Conservation (phyloP, 1,139 yeast species). For the Candida glucosophila region DNA sequence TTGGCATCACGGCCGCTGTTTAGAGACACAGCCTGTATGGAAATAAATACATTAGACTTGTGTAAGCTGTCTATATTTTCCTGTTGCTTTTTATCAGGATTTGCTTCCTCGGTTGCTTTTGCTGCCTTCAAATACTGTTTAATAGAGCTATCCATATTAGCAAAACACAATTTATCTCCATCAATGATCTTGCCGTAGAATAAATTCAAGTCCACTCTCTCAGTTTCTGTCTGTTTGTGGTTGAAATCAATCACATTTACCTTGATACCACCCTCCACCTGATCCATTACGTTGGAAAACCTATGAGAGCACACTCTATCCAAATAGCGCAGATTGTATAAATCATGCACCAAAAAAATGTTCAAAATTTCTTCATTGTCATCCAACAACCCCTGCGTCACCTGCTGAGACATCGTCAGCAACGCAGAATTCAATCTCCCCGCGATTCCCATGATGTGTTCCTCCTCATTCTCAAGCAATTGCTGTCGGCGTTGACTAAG, state of each 20-base stretch:
- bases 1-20: slow-evolving; percentile 5
- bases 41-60: slow-evolving; percentile 63
- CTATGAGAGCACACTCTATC: slow-evolving; percentile 57
- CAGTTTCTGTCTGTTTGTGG: slow-evolving; percentile 22
- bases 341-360: slow-evolving; percentile 62
- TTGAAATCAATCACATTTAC: slow-evolving; percentile 47
- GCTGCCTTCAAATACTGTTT: slow-evolving; percentile 27
- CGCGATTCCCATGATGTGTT: slow-evolving; percentile 22
- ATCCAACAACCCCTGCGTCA: slow-evolving; percentile 56
- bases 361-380: slow-evolving; percentile 50
- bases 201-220: slow-evolving; percentile 47
- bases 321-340: slow-evolving; percentile 60
- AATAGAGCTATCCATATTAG: slow-evolving; percentile 72
- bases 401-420: slow-evolving; percentile 31
- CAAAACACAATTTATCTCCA: slow-evolving; percentile 85
- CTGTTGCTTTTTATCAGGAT: slow-evolving; percentile 15
- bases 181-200: slow-evolving; percentile 73
- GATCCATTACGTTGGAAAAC: slow-evolving; percentile 78
- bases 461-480: slow-evolving; percentile 18
- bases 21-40: slow-evolving; percentile 64
- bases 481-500: slow-evolving; percentile 35
- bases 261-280: slow-evolving; percentile 83
- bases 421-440: slow-evolving; percentile 28
- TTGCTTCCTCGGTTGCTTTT: slow-evolving; percentile 13
- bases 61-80: slow-evolving; percentile 13